Evolutionary conservation across 352 stramenopile genomes (phyloP).

Genomic region (Blastocystis sp.): DNA sequence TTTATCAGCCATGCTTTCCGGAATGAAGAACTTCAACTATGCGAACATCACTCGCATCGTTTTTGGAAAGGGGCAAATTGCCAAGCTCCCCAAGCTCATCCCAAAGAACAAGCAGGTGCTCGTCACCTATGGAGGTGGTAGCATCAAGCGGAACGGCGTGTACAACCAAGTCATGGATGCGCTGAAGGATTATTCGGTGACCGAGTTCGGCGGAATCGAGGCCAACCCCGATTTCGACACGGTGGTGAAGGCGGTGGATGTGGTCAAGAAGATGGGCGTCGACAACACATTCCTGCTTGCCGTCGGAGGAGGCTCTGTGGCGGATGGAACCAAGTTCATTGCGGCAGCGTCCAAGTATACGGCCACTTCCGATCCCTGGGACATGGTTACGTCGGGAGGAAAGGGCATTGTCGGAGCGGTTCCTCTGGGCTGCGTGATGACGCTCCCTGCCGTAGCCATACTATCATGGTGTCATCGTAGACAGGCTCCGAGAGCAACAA

Average conservation of each 20-base stretch:
- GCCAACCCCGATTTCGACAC: slow-evolving; percentile 57
- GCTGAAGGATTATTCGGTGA: slow-evolving; percentile 18
- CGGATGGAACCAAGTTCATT: slow-evolving; percentile 55
- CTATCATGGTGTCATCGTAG: background rate
- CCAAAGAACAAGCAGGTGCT: slow-evolving; percentile 46
- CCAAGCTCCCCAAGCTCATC: slow-evolving; percentile 43
- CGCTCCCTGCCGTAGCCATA: slow-evolving; percentile 5
- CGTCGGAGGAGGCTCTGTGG: slow-evolving; percentile 51
- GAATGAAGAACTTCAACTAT: slow-evolving; percentile 55
- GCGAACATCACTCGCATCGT: slow-evolving; percentile 56
- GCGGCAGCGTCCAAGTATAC: slow-evolving; percentile 48
- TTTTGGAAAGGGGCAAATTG: slow-evolving; percentile 56
- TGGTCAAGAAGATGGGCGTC: slow-evolving; percentile 26
- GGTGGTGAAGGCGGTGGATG: slow-evolving; percentile 31
- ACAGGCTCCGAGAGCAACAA: slow-evolving; percentile 55
- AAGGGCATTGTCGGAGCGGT: slow-evolving; percentile 19
- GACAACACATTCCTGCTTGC: slow-evolving; percentile 43
- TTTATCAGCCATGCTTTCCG: background rate
- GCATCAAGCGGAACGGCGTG: slow-evolving; percentile 53
- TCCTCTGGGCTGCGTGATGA: slow-evolving; percentile 55
- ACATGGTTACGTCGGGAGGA: slow-evolving; percentile 45
- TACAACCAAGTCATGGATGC: slow-evolving; percentile 52
- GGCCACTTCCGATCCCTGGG: slow-evolving; percentile 9
- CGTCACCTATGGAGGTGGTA: slow-evolving; percentile 47
- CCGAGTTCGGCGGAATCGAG: slow-evolving; percentile 52